Base-by-base conservation (phyloP, 1,139 yeast genomes). In the Magnusiomyces suaveolens region DNA sequence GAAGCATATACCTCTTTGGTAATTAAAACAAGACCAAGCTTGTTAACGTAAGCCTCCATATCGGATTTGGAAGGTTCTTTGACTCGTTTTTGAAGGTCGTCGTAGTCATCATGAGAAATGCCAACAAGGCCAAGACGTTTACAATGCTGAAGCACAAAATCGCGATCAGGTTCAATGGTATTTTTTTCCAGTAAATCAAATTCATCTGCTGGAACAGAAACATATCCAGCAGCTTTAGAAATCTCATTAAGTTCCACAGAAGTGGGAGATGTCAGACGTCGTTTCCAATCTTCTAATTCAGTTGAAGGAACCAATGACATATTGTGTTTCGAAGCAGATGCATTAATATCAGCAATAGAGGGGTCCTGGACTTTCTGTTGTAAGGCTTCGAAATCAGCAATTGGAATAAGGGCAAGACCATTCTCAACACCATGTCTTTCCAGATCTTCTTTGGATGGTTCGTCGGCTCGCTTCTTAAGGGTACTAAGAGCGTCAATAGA, bases 31-130 rank as follows among this genome's bases (percentile, higher is more conserved):
- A 82, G 64, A 51, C 76, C 74, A 55, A 78, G 73, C 33, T 72
- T 73, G 54, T 73, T 67, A 1, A 82, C 82, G 63, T 75, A 78
- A 12, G 69, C 64, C 59, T 78, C 78, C 26, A 80, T 69, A 46
- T 76, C 77, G 12, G 60, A 60, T 54, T 60, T 61, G 2, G 63
- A 56, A 1, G 68, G 68, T 36, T 56, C 57, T 24, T 48, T 25
- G 32, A 54, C 24, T n/a, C 48, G 51, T 20, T 48, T 50, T 16
- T 50, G 48, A 20, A 56, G 49, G 14, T 59, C 62, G 16, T 64
- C 64, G 14, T 67, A 54, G n/a, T 63, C 66, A 0, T 52, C 56
- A 8, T 51, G 53, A n/a, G 65, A 58, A 10, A 66, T 56, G 4
- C 64, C 62, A 29, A 56, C 60, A 59, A 63, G 54, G n/a, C 70